Conservation (phyloP, 1,284 basidiomycete genomes). For the Agaricales sp. region DNA sequence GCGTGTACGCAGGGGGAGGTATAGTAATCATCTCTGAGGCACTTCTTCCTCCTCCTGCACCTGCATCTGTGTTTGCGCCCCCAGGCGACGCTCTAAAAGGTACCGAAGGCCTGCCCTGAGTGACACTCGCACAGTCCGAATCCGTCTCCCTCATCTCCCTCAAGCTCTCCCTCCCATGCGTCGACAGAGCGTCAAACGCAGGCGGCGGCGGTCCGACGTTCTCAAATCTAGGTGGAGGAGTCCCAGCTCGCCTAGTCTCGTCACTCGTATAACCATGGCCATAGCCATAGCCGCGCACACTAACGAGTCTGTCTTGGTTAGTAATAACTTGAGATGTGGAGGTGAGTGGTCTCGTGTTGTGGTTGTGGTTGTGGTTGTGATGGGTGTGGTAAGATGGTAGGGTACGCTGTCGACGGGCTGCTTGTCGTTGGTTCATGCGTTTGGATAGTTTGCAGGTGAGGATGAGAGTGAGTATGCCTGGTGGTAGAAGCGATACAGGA, state of each 20-base stretch:
- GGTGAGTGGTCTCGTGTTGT: not conserved
- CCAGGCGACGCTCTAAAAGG: too few relatives aligned
- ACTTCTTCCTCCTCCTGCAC: too few relatives aligned
- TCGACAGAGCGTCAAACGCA: slow-evolving; percentile 16
- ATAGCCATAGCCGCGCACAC: not conserved
- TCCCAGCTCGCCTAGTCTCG: not conserved
- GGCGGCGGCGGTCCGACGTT: not conserved
- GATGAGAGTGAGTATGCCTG: too few relatives aligned
- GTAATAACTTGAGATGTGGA: not conserved
- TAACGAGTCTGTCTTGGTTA: not conserved
- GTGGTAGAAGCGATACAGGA: too few relatives aligned
- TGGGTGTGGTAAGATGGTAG: not conserved
- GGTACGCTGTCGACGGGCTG: too few relatives aligned
- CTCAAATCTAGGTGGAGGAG: not conserved
- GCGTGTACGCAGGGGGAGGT: too few relatives aligned
- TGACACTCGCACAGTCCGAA: too few relatives aligned
- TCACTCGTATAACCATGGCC: not conserved
- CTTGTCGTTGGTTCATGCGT: too few relatives aligned
- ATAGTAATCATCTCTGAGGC: too few relatives aligned
- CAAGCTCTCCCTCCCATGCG: slow-evolving; percentile 21
- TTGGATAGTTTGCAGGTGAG: too few relatives aligned
- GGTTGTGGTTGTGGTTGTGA: not conserved
- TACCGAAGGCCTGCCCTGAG: too few relatives aligned
- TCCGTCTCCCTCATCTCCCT: not conserved
- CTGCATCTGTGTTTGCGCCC: too few relatives aligned